Base-by-base conservation (phyloP, 169 alveolate species). In the Cryptosporidium andersoni region DNA sequence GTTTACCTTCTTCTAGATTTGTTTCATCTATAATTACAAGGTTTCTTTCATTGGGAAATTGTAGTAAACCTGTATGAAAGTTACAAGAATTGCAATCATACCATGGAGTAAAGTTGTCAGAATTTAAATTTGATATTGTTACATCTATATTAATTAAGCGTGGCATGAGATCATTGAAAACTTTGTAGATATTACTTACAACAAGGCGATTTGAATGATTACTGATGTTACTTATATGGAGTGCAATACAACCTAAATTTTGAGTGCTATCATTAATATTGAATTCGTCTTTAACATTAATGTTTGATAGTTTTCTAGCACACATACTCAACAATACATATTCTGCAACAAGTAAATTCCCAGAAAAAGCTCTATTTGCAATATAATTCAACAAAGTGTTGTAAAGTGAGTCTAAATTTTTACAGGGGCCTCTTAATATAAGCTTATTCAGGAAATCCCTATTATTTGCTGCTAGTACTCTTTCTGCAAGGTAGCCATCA, bases 31-130 rank as follows among this genome's bases (percentile, higher is more conserved):
- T 1, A 5, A 74, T 58, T 2, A 74, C 51, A 4, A 74, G 8
- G 11, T 74, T 74, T 11, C 85, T 74, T 6, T 45, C 43, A 12
- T 58, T 45, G 3, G 85, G 85, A 42, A 74, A 34, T 58, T 74
- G 85, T 36, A 74, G 85, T 14, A 45, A 37, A 11, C 85, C 85
- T 3, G 85, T 74, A 7, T 58, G 25, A 74, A 74, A 74, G 4
- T 43, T n/a, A 36, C 60, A 55, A 11, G 7, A 36, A 14, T 55
- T 68, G 9, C 7, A 11, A 58, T 74, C 85, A 43, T 58, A 74
- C 42, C 45, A 55, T 16, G 85, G 85, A n/a, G 85, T 56, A 7
- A 74, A 11, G 3, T 5, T 12, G 1, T 39, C 14, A 48, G 55
- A 6, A 14, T 74, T 74, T 34, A 74, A 14, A 2, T 8, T 56